Percentiles rank a stretch among this genome's conserved stretches.
These are phyloP conservation scores for Paraphoma sp. DNA, from an alignment of 2,329 filamentous ascomycete genomes.

Conservation along the genomic window DNA sequence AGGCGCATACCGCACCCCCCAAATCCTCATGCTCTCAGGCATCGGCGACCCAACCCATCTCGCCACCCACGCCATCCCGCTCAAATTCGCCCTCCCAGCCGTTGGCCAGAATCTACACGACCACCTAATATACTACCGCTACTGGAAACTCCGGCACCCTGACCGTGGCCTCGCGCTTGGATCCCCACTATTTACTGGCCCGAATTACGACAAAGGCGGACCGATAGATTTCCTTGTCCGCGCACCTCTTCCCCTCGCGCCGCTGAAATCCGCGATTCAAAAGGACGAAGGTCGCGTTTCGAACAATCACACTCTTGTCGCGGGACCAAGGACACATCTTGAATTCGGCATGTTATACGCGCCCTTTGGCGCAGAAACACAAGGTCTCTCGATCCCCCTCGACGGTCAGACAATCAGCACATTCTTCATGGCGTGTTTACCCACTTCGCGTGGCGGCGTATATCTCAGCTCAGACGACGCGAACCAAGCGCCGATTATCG, in stretches of 20 bases:
- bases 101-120: slow-evolving; percentile 70
- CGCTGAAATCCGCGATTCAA: slow-evolving; percentile 20
- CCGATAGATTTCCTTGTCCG: slow-evolving; percentile 30
- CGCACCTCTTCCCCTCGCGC: slow-evolving; percentile 8
- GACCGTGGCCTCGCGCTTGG: slow-evolving; percentile 29
- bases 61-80: slow-evolving; percentile 57
- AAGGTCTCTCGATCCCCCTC: slow-evolving; percentile 21
- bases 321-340: slow-evolving; percentile 17
- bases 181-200: slow-evolving; percentile 22
- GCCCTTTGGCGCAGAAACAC: slow-evolving; percentile 13
- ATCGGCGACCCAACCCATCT: slow-evolving; percentile 53
- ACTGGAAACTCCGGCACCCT: slow-evolving; percentile 34
- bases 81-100: slow-evolving; percentile 62
- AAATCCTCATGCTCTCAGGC: slow-evolving; percentile 40
- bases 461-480: slow-evolving; percentile 58
- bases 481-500: slow-evolving; percentile 55
- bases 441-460: slow-evolving; percentile 54
- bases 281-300: slow-evolving; percentile 14
- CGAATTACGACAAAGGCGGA: slow-evolving; percentile 27
- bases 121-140: slow-evolving; percentile 48
- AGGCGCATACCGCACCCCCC: slow-evolving; percentile 37
- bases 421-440: slow-evolving; percentile 26
- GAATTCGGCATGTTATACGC: slow-evolving; percentile 26
- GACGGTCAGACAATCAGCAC: slow-evolving; percentile 29
- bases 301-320: neutral